These are phyloP conservation scores for Russula olivacea DNA, from an alignment of 768 basidiomycete species.

Conservation along the genomic window DNA sequence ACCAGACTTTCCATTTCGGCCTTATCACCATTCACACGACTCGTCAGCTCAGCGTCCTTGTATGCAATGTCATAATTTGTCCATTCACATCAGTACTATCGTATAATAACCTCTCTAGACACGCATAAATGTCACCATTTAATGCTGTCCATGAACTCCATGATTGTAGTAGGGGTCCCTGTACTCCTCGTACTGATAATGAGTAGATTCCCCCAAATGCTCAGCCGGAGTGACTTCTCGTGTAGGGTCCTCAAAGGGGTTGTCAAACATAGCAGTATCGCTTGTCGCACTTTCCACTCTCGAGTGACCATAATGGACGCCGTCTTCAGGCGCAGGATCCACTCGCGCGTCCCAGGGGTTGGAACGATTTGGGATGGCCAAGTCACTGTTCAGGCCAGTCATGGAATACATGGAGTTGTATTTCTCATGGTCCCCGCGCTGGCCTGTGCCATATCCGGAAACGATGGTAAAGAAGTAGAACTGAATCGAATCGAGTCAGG, in stretches of 20 bases:
- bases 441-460: conserved; percentile 62
- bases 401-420: conserved; percentile 69
- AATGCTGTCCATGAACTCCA: background rate
- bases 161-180: conserved; percentile 33
- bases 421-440: conserved; percentile 74
- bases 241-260: conserved; percentile 8
- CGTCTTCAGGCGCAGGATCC: conserved; percentile 23
- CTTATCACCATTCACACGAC: conserved; percentile 10
- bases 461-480: conserved; percentile 43
- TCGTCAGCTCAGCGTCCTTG: background rate
- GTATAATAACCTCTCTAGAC: no score
- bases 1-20: conserved; percentile 17
- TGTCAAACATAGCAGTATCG: conserved; percentile 18
- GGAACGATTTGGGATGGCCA: conserved; percentile 56
- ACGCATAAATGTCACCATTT: background rate
- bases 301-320: conserved; percentile 18
- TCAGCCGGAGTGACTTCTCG: background rate
- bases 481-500: conserved; percentile 36
- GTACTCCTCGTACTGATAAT: conserved; percentile 23
- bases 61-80: background rate
- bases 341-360: conserved; percentile 66
- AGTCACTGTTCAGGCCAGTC: conserved; percentile 48
- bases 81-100: conserved; percentile 5
- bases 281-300: conserved; percentile 21
- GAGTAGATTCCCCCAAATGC: background rate